Evolutionary conservation across 2,329 filamentous ascomycete genomes (phyloP), one percentile per base, ranked within the genome.

Genomic region (Dactylellina parvicollis): DNA sequence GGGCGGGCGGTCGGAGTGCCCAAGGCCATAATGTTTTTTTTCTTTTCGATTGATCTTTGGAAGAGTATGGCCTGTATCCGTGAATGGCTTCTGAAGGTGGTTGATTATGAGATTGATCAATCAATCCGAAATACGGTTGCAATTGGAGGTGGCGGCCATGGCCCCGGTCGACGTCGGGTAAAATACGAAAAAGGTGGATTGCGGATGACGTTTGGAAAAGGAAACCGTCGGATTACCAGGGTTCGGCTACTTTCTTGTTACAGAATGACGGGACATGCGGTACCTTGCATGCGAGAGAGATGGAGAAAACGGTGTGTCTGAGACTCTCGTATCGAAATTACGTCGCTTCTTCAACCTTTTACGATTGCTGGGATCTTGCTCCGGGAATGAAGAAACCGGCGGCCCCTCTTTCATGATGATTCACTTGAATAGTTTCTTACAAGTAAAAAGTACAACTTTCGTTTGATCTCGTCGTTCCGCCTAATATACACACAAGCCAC

Each of bases 281-380:
- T 55, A 46, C 62, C 62, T 66, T 57, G 62, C 62, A 66, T 34
- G n/a, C n/a, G n/a, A n/a, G n/a, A n/a, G n/a, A n/a, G n/a, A n/a
- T n/a, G n/a, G n/a, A n/a, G n/a, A n/a, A n/a, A n/a, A n/a, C n/a
- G n/a, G n/a, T n/a, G 38, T 65, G 61, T 56, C 61, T 56, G 20
- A 50, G 50, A 66, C 2, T 30, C 38, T 26, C 30, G 28, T n/a
- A 54, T 9, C 47, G 18, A 49, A n/a, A n/a, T n/a, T n/a, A n/a
- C n/a, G n/a, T n/a, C n/a, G n/a, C n/a, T n/a, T n/a, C n/a, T n/a
- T n/a, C n/a, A n/a, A n/a, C n/a, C n/a, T n/a, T n/a, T n/a, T n/a
- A n/a, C n/a, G n/a, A n/a, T n/a, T n/a, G n/a, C n/a, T n/a, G n/a
- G n/a, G n/a, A n/a, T n/a, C n/a, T n/a, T n/a, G n/a, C n/a, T n/a